Evolutionary conservation across 306 rosid genomes (phyloP).

Genomic region (Sophora flavescens): DNA sequence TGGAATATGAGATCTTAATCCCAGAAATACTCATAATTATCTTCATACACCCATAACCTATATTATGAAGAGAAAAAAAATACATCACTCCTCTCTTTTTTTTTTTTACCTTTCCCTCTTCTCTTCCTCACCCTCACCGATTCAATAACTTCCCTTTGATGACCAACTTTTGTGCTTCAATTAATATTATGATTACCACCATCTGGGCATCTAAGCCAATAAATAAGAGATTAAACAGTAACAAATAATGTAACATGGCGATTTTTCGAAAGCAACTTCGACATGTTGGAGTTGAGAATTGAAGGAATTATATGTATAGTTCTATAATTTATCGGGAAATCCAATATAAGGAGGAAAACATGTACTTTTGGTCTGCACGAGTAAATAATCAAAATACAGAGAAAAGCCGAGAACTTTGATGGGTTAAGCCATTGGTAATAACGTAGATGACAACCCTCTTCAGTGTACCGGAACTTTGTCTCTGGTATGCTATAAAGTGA

Average conservation of each 20-base stretch:
- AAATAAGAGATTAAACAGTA: conserved; percentile 12
- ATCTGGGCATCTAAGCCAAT: conserved; percentile 7
- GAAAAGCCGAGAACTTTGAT: conserved; percentile 70
- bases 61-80: no score
- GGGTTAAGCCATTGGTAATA: conserved; percentile 92
- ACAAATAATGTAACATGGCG: not conserved
- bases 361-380: not conserved
- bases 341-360: conserved; percentile 29
- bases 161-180: conserved; percentile 13
- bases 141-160: no score
- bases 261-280: not conserved
- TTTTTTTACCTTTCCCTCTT: no score
- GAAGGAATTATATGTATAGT: not conserved
- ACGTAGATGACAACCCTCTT: conserved; percentile 27
- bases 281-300: not conserved
- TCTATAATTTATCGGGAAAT: not conserved
- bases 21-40: no score
- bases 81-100: no score
- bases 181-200: conserved; percentile 8
- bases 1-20: no score
- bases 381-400: conserved; percentile 19
- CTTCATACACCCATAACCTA: no score
- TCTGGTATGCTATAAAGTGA: no score
- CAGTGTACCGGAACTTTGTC: no score
- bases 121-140: no score